Conservation (phyloP, 306 rosid species). For the Potentilla sterilis region DNA sequence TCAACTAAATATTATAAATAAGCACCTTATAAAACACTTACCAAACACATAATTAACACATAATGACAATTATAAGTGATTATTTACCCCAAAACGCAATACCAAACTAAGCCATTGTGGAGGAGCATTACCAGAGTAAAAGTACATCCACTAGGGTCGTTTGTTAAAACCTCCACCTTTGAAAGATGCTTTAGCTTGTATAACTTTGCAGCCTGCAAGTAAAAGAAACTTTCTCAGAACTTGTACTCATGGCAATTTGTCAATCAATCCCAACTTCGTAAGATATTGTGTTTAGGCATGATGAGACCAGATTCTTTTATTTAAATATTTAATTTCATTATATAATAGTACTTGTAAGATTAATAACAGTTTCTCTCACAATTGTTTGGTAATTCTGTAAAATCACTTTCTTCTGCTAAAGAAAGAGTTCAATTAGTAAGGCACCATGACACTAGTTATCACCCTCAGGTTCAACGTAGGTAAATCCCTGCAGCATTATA, state of each 20-base stretch:
- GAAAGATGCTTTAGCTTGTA: conserved; percentile 96
- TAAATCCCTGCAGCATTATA: not conserved
- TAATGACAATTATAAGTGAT: too few relatives aligned
- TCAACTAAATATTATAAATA: too few relatives aligned
- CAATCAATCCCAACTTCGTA: conserved; percentile 3
- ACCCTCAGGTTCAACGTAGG: not conserved
- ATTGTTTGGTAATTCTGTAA: not conserved
- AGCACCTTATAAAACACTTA: too few relatives aligned
- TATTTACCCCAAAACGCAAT: too few relatives aligned
- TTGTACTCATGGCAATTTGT: not conserved
- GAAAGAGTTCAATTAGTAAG: not conserved
- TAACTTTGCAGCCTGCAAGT: conserved; percentile 81
- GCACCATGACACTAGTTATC: not conserved
- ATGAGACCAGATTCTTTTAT: not conserved
- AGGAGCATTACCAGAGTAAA: conserved; percentile 76
- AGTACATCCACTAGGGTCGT: conserved; percentile 88
- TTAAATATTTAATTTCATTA: not conserved
- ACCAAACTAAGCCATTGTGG: too few relatives aligned
- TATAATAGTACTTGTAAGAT: too few relatives aligned
- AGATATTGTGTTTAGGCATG: not conserved
- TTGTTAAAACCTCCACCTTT: conserved; percentile 81
- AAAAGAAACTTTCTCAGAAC: conserved; percentile 7
- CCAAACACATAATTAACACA: too few relatives aligned
- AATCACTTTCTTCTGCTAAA: not conserved
- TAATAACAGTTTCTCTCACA: not conserved